Percentiles rank a stretch among this genome's conserved stretches.
phyloP scores from a whole-genome alignment of 1,284 basidiomycete genomes.

The Rhodofomes roseus region DNA sequence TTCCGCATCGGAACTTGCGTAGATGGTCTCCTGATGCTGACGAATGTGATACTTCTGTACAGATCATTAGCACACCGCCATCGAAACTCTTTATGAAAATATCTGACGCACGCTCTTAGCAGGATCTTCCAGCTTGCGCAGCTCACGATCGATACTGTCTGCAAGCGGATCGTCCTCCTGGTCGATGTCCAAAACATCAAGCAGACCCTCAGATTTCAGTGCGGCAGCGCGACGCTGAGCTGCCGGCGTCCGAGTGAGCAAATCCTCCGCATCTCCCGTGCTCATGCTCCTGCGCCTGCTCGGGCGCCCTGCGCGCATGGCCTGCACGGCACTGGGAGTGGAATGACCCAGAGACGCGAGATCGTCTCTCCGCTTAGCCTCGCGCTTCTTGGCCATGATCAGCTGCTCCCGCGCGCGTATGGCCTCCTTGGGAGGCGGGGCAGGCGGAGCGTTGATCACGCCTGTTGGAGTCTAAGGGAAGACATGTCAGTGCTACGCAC shows the following conservation, averaged over 20 bases:
- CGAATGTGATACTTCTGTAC: constrained; percentile 56
- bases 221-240: constrained; percentile 23
- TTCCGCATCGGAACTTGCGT: constrained; percentile 72
- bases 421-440: constrained; percentile 59
- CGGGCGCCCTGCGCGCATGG: constrained; percentile 39
- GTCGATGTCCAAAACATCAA: constrained; percentile 38
- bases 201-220: constrained; percentile 29
- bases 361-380: constrained; percentile 40
- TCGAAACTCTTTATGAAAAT: background rate
- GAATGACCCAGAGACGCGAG: background rate
- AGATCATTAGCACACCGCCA: constrained; percentile 1
- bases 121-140: constrained; percentile 53
- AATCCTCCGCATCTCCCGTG: constrained; percentile 59
- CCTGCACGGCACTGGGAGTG: constrained; percentile 25
- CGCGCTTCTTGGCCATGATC: constrained; percentile 69
- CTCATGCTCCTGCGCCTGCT: constrained; percentile 67
- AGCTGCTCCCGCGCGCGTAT: constrained; percentile 64
- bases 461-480: background rate
- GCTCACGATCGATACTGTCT: constrained; percentile 66
- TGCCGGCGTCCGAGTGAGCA: constrained; percentile 29
- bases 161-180: constrained; percentile 51
- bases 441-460: constrained; percentile 20
- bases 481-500: background rate
- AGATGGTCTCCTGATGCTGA: constrained; percentile 72
- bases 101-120: constrained; percentile 43